Conservation (phyloP, 2,329 filamentous ascomycete species). For the Alternaria triticina region DNA sequence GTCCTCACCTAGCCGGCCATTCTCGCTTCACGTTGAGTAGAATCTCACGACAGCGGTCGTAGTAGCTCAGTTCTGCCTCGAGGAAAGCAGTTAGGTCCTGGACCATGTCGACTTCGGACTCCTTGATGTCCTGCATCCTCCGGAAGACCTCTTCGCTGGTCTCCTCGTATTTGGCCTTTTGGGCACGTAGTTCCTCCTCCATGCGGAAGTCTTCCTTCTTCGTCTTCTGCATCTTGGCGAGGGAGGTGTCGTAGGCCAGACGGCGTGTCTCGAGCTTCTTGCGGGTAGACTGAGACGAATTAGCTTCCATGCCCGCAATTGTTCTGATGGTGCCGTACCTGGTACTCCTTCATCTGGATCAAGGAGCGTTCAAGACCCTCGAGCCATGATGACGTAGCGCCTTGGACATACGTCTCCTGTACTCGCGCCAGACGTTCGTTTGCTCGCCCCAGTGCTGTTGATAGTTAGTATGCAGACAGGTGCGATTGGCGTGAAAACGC, state of each 20-base stretch:
- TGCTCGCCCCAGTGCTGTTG: constrained; percentile 74
- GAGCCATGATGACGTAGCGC: constrained; percentile 83
- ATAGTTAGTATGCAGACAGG: constrained; percentile 20
- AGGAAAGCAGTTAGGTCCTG: constrained; percentile 80
- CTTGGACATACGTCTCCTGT: constrained; percentile 81
- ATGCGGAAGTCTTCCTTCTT: constrained; percentile 93
- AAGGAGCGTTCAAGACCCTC: constrained; percentile 89
- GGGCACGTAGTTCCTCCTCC: constrained; percentile 88
- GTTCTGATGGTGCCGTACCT: constrained; percentile 62
- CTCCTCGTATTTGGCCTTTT: constrained; percentile 97
- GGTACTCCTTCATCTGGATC: constrained; percentile 97
- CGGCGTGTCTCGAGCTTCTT: constrained; percentile 94
- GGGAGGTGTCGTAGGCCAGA: constrained; percentile 87
- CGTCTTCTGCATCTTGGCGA: constrained; percentile 88
- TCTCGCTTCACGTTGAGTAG: constrained; percentile 72
- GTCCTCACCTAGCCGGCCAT: constrained; percentile 67
- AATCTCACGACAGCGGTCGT: constrained; percentile 88
- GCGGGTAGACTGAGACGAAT: constrained; percentile 66
- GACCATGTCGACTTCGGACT: constrained; percentile 83
- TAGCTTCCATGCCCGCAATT: constrained; percentile 13
- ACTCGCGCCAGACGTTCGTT: constrained; percentile 87
- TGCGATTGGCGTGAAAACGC: constrained; percentile 41
- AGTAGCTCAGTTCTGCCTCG: constrained; percentile 87
- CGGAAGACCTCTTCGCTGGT: constrained; percentile 88
- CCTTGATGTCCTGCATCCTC: constrained; percentile 96